Percentiles rank a stretch among this genome's conserved stretches.
These are phyloP conservation scores for Polytrichum commune DNA, from an alignment of 225 moss, liverwort and hornwort species.

Conservation along the genomic window DNA sequence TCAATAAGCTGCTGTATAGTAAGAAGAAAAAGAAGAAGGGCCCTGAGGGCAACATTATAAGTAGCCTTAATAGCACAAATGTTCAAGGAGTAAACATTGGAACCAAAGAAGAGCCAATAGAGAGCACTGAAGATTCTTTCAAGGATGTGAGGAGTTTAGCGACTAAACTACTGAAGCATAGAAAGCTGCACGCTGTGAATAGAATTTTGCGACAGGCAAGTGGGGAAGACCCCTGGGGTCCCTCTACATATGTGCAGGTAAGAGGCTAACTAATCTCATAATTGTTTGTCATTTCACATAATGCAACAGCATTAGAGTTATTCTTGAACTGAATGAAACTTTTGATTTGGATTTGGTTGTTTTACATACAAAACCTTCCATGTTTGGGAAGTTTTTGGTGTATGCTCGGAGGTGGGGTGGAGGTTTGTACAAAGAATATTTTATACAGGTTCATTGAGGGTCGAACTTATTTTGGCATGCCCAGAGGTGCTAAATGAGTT, in stretches of 20 bases:
- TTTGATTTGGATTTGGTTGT: too few species aligned
- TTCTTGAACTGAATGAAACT: too few species aligned
- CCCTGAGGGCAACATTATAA: not conserved
- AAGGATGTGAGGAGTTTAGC: slow-evolving; percentile 16
- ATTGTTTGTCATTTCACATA: too few species aligned
- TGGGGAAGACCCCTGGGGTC: slow-evolving; percentile 47
- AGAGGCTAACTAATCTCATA: slow-evolving; percentile 5
- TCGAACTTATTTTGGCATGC: too few species aligned
- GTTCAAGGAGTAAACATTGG: too few species aligned
- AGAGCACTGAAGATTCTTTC: not conserved
- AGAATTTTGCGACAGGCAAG: slow-evolving; percentile 32
- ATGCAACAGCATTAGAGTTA: too few species aligned
- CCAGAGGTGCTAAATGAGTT: too few species aligned
- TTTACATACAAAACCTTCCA: too few species aligned
- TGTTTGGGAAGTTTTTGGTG: too few species aligned
- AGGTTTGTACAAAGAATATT: too few species aligned
- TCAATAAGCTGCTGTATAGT: slow-evolving; percentile 30
- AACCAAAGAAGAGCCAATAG: not conserved
- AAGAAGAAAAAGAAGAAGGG: slow-evolving; percentile 35
- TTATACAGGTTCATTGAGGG: too few species aligned
- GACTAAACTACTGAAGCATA: slow-evolving; percentile 34
- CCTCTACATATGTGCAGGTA: slow-evolving; percentile 39
- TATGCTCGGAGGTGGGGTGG: too few species aligned
- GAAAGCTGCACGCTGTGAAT: slow-evolving; percentile 24
- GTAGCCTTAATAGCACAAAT: not conserved